These are phyloP conservation scores for Millerozyma acaciae DNA, from an alignment of 805 yeast species.

Conservation along the genomic window DNA sequence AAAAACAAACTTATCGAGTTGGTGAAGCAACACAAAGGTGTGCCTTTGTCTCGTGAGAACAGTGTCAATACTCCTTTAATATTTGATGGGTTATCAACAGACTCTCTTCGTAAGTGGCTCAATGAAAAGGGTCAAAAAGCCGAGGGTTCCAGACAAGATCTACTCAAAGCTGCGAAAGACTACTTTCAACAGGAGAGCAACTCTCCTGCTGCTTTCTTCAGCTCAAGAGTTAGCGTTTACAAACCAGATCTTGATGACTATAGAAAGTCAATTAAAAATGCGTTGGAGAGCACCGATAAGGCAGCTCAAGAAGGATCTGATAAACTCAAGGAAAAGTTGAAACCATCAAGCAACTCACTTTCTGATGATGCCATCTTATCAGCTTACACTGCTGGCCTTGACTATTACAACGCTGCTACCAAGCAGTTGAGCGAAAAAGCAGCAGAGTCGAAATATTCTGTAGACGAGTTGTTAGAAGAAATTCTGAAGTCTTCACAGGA, in stretches of 20 bases:
- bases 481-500: slow-evolving; percentile 16
- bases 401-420: slow-evolving; percentile 20
- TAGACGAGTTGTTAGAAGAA: slow-evolving; percentile 15
- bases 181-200: slow-evolving; percentile 6
- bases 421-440: slow-evolving; percentile 9
- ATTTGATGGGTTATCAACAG: slow-evolving; percentile 37
- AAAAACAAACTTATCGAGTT: slow-evolving; percentile 35
- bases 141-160: slow-evolving; percentile 23
- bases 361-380: slow-evolving; percentile 14
- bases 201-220: slow-evolving; percentile 8
- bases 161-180: slow-evolving; percentile 15
- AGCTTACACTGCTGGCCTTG: slow-evolving; percentile 13
- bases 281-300: slow-evolving; percentile 12
- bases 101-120: slow-evolving; percentile 39
- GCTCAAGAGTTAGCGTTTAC: slow-evolving; percentile 16
- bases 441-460: slow-evolving; percentile 7
- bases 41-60: slow-evolving; percentile 27
- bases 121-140: slow-evolving; percentile 22
- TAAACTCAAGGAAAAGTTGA: neutral
- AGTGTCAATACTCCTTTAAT: slow-evolving; percentile 13
- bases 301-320: slow-evolving; percentile 7
- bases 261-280: slow-evolving; percentile 16
- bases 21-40: slow-evolving; percentile 35
- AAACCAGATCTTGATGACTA: slow-evolving; percentile 16
- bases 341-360: slow-evolving; percentile 1